These are phyloP conservation scores for Xylariaceae sp. DNA, from an alignment of 2,329 filamentous ascomycete genomes.

Conservation along the genomic window DNA sequence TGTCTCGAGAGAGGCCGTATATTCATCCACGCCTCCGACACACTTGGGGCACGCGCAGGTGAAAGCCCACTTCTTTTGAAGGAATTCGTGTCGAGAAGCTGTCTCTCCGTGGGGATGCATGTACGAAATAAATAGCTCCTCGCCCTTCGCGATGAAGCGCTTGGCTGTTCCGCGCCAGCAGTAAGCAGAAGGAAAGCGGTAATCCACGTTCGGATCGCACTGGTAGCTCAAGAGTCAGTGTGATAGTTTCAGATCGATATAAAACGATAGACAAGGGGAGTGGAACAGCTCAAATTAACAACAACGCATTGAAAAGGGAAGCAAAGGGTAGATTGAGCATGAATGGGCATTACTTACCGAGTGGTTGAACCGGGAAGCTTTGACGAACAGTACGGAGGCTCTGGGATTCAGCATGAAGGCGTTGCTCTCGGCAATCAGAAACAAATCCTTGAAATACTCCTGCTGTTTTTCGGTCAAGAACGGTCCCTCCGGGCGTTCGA, in stretches of 20 bases:
- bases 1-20: slow-evolving; percentile 7
- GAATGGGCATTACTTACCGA: slow-evolving; percentile 6
- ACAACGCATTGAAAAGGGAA: no score
- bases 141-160: slow-evolving; percentile 6
- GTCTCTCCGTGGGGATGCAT: background rate
- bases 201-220: slow-evolving; percentile 10
- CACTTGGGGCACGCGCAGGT: slow-evolving; percentile 1
- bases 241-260: background rate
- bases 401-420: background rate
- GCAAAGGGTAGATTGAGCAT: no score
- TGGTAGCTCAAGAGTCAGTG: background rate
- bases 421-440: background rate
- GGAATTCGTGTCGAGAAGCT: background rate
- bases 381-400: slow-evolving; percentile 2
- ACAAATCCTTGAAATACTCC: background rate
- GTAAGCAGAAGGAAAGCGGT: background rate
- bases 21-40: background rate
- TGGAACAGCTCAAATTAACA: background rate
- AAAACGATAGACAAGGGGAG: no score
- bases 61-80: slow-evolving; percentile 2
- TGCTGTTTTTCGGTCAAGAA: background rate
- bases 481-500: background rate
- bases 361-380: slow-evolving; percentile 12
- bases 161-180: slow-evolving; percentile 7
- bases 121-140: slow-evolving; percentile 9